Base-by-base conservation (phyloP, 345 rosid genomes). In the Lumnitzera littorea region DNA sequence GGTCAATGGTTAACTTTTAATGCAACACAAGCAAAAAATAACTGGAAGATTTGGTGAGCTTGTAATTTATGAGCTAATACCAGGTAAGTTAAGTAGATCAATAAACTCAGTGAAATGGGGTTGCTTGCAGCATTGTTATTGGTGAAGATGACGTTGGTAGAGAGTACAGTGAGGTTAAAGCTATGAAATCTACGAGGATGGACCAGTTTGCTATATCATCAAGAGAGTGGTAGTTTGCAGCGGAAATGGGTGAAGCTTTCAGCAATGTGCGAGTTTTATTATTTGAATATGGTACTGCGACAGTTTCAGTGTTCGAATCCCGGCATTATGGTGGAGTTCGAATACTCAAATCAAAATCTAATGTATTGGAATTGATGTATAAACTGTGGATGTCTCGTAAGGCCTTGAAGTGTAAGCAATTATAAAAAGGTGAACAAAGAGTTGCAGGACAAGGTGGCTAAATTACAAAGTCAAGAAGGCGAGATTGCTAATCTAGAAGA, bases 141-240 rank as follows among this genome's bases (percentile, higher is more conserved):
- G 63, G 74, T 61, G 55, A 71, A 31, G 57, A 27, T 20, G 62
- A 63, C 66, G 76, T 67, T 61, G 29, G 48, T 55, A 64, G 51
- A 46, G 78, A 82, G 64, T 92, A 85, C 55, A 64, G 87, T n/a
- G 98, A 92, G 74, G 97, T 92, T 48, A 92, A 92, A 75, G 84
- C 98, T 12, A 87, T 97, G 2, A 80, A 51, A 53, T 87, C 85
- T 27, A 72, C 71, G 2, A 74, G 76, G 58, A 92, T 87, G 71
- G 94, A 92, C 65, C 84, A 86, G 91, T 92, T 92, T 79, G 64
- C 67, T 24, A 81, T 92, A 65, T 60, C 98, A 58, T 71, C 66
- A 53, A 85, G 94, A 63, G 98, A 92, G 73, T 92, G 96, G 96
- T 84, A 86, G 63, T 87, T 84, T 63, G 97, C 96, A 48, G 65